Conservation (phyloP, 345 rosid genomes). For the Linum usitatissimum region DNA sequence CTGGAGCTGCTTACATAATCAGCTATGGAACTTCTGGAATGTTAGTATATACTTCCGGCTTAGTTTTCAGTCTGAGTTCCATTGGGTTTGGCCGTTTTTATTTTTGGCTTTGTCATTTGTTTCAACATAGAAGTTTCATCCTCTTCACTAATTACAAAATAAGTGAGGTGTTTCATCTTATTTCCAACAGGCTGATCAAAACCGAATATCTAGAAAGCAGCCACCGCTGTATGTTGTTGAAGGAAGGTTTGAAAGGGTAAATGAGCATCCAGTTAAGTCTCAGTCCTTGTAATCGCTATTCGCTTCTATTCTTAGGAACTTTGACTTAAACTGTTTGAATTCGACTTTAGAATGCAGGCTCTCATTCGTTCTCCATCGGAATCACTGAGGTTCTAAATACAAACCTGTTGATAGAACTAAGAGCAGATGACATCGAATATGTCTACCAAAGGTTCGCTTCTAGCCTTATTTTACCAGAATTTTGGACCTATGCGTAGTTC, state of each 20-base stretch:
- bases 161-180: constrained; percentile 6
- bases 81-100: not conserved
- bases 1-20: constrained; percentile 95
- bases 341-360: constrained; percentile 58
- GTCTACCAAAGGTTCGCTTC: constrained; percentile 62
- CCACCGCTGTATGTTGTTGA: constrained; percentile 66
- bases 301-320: not conserved
- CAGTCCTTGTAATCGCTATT: constrained; percentile 5
- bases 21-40: constrained; percentile 76
- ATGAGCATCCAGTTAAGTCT: constrained; percentile 82
- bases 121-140: no score
- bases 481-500: not conserved
- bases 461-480: not conserved
- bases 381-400: constrained; percentile 83
- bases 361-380: constrained; percentile 86
- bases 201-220: constrained; percentile 54
- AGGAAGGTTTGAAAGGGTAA: constrained; percentile 84
- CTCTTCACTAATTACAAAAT: no score
- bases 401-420: constrained; percentile 67
- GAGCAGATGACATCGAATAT: constrained; percentile 91
- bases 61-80: constrained; percentile 1
- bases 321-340: constrained; percentile 3
- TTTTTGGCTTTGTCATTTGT: no score
- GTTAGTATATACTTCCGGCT: constrained; percentile 28
- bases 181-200: constrained; percentile 67